Evolutionary conservation across 2,329 filamentous ascomycete genomes (phyloP).

Genomic region (Fusarium sp.): DNA sequence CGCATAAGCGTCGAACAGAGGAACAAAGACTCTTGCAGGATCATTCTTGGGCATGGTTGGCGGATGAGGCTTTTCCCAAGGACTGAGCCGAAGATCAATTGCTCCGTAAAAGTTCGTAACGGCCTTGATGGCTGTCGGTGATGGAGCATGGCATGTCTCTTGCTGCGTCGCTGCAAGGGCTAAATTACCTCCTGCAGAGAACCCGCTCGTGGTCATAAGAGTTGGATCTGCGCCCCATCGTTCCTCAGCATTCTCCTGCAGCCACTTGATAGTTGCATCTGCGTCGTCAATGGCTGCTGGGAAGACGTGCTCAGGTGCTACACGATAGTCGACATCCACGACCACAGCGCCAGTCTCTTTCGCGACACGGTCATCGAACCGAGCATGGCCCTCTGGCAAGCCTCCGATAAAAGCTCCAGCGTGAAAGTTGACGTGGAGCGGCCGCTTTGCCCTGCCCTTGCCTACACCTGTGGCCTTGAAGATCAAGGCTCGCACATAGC

Average conservation of each 20-base stretch:
- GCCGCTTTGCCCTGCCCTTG: slow-evolving; percentile 44
- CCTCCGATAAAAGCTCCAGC: slow-evolving; percentile 59
- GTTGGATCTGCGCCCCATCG: slow-evolving; percentile 53
- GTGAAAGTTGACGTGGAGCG: slow-evolving; percentile 59
- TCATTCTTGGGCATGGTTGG: slow-evolving; percentile 51
- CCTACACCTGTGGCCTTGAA: slow-evolving; percentile 45
- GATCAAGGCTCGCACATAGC: slow-evolving; percentile 49
- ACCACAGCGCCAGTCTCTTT: slow-evolving; percentile 57
- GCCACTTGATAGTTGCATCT: slow-evolving; percentile 56
- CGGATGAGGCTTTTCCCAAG: slow-evolving; percentile 55
- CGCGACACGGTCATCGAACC: slow-evolving; percentile 50
- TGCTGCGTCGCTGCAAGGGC: slow-evolving; percentile 51
- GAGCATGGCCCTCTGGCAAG: slow-evolving; percentile 53
- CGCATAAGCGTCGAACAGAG: slow-evolving; percentile 59
- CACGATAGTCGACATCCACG: slow-evolving; percentile 63
- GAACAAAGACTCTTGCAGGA: slow-evolving; percentile 52
- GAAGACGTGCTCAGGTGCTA: slow-evolving; percentile 64
- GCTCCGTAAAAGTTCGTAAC: slow-evolving; percentile 55
- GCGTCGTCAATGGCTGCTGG: slow-evolving; percentile 61
- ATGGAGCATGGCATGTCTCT: slow-evolving; percentile 33
- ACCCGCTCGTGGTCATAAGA: slow-evolving; percentile 57
- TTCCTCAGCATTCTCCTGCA: slow-evolving; percentile 52
- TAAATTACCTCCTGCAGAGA: slow-evolving; percentile 59
- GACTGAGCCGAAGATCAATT: slow-evolving; percentile 54
- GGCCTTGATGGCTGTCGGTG: slow-evolving; percentile 50